phyloP scores from a whole-genome alignment of 331 rosid genomes.

The Malus hybrid region DNA sequence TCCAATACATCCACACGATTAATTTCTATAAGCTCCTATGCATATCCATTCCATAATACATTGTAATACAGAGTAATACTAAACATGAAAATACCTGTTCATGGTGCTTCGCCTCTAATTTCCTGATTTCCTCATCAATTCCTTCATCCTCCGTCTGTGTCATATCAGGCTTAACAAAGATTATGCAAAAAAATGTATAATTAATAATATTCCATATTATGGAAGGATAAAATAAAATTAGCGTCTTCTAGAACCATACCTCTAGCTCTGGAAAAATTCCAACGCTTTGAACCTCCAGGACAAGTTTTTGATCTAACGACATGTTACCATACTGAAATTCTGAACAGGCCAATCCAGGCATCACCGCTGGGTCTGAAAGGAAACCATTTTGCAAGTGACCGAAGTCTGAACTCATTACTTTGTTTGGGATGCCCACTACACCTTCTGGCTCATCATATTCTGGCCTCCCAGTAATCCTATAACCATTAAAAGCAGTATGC shows the following conservation, averaged over 20 bases:
- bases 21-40: not conserved
- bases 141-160: conserved; percentile 55
- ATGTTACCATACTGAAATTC: conserved; percentile 58
- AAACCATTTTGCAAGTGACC: conserved; percentile 52
- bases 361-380: conserved; percentile 38
- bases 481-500: conserved; percentile 48
- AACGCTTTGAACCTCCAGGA: conserved; percentile 81
- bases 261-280: conserved; percentile 64
- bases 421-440: conserved; percentile 25
- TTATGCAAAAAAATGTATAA: conserved; percentile 18
- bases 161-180: conserved; percentile 58
- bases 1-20: not conserved
- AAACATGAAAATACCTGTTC: conserved; percentile 44
- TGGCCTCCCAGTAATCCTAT: conserved; percentile 34
- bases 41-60: not conserved
- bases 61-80: not conserved
- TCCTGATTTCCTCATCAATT: conserved; percentile 54
- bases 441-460: conserved; percentile 43
- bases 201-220: not conserved
- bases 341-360: conserved; percentile 38
- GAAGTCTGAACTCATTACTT: conserved; percentile 33
- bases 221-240: not conserved
- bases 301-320: conserved; percentile 60
- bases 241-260: conserved; percentile 33
- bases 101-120: conserved; percentile 52